Evolutionary conservation across 2,329 filamentous ascomycete species (phyloP), one percentile per base, ranked within the genome.

Genomic region (Verticillium isaacii): DNA sequence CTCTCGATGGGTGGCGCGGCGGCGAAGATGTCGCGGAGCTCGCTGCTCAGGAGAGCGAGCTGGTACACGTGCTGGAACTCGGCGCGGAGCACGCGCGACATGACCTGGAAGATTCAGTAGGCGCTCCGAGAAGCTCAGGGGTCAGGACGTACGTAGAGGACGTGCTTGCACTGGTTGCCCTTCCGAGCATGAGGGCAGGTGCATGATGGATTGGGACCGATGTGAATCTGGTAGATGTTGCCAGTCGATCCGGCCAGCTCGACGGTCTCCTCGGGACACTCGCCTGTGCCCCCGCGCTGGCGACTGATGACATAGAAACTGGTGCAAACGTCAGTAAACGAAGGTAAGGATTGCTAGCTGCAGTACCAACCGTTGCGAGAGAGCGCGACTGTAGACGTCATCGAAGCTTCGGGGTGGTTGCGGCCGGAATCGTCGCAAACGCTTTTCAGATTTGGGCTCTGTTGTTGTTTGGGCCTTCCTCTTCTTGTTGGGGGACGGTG

Each of bases 111-210:
- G 2, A 8, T 19, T 37, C 60, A 41, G 34, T 1, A 0, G 1
- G 11, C 23, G 5, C 3, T 11, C 34, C 19, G 15, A 32, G 41
- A 37, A 17, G 14, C 8, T 54, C 1, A 17, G 2, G 15, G 5
- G 11, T 14, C 29, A 50, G 14, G 3, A 72, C 75, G 50, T 67
- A 83, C 83, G 68, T 86, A 90, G 54, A 89, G 64, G 32, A 87
- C 75, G 66, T 90, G 88, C 68, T 90, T 90, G 80, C 87, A 89
- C 64, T 87, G 84, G 36, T 84, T 79, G 0, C 84, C 83, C 37
- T 78, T 77, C 32, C 63, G 66, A 1, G 78, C 80, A 61, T 87
- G 80, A 1, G 85, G 85, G 63, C 86, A 89, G 57, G 79, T 76
- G 69, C 86, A 89, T 0, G 67, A 74, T 0, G 85, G 83, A 19